Conservation (phyloP, 345 rosid species). For the Fremontodendron californicum region DNA sequence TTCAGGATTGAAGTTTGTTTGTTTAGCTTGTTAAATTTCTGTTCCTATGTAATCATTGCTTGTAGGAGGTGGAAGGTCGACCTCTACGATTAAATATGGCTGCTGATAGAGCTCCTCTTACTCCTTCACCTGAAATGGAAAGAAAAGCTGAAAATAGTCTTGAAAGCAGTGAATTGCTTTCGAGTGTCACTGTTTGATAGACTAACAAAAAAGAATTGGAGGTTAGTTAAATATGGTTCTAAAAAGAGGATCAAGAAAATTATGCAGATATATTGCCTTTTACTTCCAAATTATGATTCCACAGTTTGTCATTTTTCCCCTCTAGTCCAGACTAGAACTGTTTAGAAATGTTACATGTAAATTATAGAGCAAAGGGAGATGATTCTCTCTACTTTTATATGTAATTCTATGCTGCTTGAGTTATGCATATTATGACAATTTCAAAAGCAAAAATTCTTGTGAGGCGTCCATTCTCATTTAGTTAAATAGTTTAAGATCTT, state of each 20-base stretch:
- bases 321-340: not conserved
- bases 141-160: slow-evolving; percentile 24
- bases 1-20: not conserved
- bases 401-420: not conserved
- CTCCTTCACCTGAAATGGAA: slow-evolving; percentile 22
- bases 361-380: slow-evolving; percentile 5
- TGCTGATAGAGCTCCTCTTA: slow-evolving; percentile 38
- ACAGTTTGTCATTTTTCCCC: not conserved
- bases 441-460: not conserved
- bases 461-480: not conserved
- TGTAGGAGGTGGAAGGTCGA: slow-evolving; percentile 91
- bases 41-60: not conserved
- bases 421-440: not conserved
- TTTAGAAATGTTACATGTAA: slow-evolving; percentile 5
- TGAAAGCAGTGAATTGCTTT: slow-evolving; percentile 49
- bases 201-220: not conserved
- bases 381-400: slow-evolving; percentile 1
- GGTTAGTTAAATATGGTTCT: slow-evolving; percentile 10
- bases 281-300: not conserved
- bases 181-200: slow-evolving; percentile 43
- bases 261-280: not conserved
- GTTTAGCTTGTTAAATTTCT: slow-evolving; percentile 5
- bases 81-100: slow-evolving; percentile 73
- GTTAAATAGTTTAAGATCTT: not conserved
- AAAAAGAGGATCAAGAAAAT: not conserved